Evolutionary conservation across 2,329 filamentous ascomycete species (phyloP).

Genomic region (Davidsoniella australis): DNA sequence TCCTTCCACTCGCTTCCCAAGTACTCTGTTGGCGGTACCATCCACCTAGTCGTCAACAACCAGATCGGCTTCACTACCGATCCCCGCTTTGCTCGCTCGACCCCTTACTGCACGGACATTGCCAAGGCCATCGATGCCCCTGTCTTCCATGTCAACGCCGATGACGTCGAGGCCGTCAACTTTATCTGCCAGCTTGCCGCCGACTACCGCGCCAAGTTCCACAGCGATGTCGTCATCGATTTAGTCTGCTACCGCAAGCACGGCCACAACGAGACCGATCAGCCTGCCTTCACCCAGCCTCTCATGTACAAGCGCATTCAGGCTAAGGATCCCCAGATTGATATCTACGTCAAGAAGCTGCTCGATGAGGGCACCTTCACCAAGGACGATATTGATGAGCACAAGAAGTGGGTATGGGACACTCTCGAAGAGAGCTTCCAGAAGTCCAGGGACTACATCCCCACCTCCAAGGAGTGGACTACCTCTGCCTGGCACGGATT

Average conservation of each 20-base stretch:
- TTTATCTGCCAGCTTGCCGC: constrained; percentile 93
- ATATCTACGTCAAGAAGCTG: constrained; percentile 83
- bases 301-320: constrained; percentile 98
- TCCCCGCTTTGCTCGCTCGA: constrained; percentile 90
- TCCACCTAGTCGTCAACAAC: constrained; percentile 97
- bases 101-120: constrained; percentile 97
- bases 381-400: constrained; percentile 93
- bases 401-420: constrained; percentile 98
- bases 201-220: constrained; percentile 97
- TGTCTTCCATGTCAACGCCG: constrained; percentile 97
- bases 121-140: constrained; percentile 97
- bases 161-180: constrained; percentile 96
- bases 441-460: constrained; percentile 93
- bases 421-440: constrained; percentile 97
- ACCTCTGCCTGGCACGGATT: constrained; percentile 99
- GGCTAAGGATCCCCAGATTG: constrained; percentile 66
- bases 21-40: constrained; percentile 93
- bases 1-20: constrained; percentile 91
- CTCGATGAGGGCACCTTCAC: constrained; percentile 87
- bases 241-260: constrained; percentile 98
- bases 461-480: constrained; percentile 93
- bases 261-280: constrained; percentile 98
- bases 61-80: constrained; percentile 99
- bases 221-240: constrained; percentile 94
- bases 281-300: constrained; percentile 98